phyloP scores from a whole-genome alignment of 257 asterid genomes.

The Lycium barbarum region DNA sequence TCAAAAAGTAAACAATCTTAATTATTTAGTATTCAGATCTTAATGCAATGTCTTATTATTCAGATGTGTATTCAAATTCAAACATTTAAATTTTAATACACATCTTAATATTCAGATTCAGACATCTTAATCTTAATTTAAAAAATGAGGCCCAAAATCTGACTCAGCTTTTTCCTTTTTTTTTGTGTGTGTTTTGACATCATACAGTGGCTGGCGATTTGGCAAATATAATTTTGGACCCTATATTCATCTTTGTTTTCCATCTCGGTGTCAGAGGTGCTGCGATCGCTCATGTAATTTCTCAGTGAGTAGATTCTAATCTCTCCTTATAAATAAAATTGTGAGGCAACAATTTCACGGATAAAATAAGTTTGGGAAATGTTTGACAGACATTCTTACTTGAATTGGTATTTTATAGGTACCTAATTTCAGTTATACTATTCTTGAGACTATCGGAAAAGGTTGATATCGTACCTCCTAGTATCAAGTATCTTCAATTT shows the following conservation, averaged over 20 bases:
- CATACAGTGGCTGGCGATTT: constrained; percentile 67
- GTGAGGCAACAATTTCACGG: background rate
- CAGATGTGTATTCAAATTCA: too few relatives aligned
- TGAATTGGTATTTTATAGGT: constrained; percentile 51
- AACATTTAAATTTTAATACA: too few relatives aligned
- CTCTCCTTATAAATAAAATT: background rate
- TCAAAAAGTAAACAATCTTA: too few relatives aligned
- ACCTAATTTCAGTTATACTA: constrained; percentile 68
- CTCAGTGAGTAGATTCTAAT: constrained; percentile 61
- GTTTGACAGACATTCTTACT: constrained; percentile 21
- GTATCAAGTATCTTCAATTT: constrained; percentile 58
- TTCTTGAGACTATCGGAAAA: constrained; percentile 58
- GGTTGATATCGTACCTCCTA: constrained; percentile 72
- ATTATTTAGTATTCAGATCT: too few relatives aligned
- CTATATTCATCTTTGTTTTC: constrained; percentile 61
- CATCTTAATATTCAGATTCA: too few relatives aligned
- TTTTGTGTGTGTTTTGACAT: constrained; percentile 24
- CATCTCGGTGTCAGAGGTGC: constrained; percentile 73
- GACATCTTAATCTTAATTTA: too few relatives aligned
- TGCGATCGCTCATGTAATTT: constrained; percentile 75
- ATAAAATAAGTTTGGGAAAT: background rate
- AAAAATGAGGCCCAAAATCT: background rate
- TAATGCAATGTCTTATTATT: too few relatives aligned
- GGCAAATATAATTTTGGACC: constrained; percentile 69
- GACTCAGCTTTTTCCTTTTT: background rate